A percentile compares a stretch with the other conserved stretches of the same genome.
These are phyloP conservation scores for Pestalotiopsis sp. DNA, from an alignment of 2,329 filamentous ascomycete genomes.

Conservation along the genomic window DNA sequence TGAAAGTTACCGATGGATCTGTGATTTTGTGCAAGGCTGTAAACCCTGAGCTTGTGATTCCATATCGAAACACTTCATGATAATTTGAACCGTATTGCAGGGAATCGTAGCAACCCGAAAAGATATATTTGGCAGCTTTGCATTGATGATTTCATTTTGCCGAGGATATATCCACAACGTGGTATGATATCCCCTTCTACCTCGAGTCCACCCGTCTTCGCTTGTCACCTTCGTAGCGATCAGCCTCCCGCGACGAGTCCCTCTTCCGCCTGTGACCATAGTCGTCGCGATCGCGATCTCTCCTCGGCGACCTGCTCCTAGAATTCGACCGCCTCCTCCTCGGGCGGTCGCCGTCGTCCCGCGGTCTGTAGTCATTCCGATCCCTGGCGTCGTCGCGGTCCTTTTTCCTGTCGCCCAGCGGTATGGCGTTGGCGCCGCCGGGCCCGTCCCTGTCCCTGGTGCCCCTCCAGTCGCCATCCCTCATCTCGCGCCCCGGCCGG, in stretches of 20 bases:
- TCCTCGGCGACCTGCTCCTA: conserved; percentile 57
- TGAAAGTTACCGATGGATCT: background rate
- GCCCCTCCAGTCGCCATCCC: conserved; percentile 58
- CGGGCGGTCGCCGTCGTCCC: conserved; percentile 29
- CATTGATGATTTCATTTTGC: background rate
- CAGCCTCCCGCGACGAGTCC: conserved; percentile 56
- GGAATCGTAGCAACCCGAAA: background rate
- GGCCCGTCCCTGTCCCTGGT: conserved; percentile 58
- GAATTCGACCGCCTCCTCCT: conserved; percentile 42
- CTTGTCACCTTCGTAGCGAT: conserved; percentile 61
- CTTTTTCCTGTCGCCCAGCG: conserved; percentile 64
- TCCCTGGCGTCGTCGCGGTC: conserved; percentile 28
- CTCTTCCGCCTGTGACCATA: conserved; percentile 56
- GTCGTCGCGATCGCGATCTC: conserved; percentile 34
- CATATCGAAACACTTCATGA: background rate
- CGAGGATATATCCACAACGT: background rate
- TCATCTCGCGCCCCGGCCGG: conserved; percentile 37
- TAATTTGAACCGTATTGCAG: background rate
- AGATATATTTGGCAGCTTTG: background rate
- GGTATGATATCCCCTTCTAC: conserved; percentile 19
- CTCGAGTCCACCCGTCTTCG: conserved; percentile 56
- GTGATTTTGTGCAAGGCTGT: background rate
- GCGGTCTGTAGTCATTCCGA: conserved; percentile 16
- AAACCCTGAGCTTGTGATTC: background rate
- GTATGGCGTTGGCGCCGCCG: conserved; percentile 70